A percentile compares a stretch with the other conserved stretches of the same genome.
Evolutionary conservation across 495 filamentous ascomycete species (phyloP).

Genomic region (Lepraria neglecta): DNA sequence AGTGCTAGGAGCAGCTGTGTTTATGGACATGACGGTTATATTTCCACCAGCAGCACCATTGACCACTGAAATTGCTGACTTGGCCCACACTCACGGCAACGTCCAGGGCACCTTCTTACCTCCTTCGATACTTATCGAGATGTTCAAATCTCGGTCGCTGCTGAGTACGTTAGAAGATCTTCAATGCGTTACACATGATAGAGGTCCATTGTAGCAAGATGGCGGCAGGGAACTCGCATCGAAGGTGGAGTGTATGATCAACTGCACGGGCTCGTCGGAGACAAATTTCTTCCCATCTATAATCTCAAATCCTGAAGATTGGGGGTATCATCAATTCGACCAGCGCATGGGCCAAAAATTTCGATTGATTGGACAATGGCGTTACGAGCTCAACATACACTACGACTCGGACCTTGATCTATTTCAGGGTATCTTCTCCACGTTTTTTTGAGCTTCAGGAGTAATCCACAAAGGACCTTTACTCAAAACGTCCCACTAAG

Average conservation of each 20-base stretch:
- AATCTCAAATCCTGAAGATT: slow-evolving; percentile 35
- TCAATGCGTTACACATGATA: too few species aligned
- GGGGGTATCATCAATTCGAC: slow-evolving; percentile 48
- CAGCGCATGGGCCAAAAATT: slow-evolving; percentile 37
- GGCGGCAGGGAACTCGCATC: slow-evolving; percentile 2
- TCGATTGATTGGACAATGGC: slow-evolving; percentile 38
- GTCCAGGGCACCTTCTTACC: too few species aligned
- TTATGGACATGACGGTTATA: too few species aligned
- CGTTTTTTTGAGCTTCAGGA: slow-evolving; percentile 38
- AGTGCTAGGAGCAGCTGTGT: too few species aligned
- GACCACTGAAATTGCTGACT: too few species aligned
- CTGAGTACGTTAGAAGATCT: too few species aligned
- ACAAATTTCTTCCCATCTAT: slow-evolving; percentile 23
- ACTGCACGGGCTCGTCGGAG: slow-evolving; percentile 33
- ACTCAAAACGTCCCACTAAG: slow-evolving; percentile 43
- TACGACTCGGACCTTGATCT: slow-evolving; percentile 30
- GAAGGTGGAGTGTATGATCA: slow-evolving; percentile 26
- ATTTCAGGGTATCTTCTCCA: slow-evolving; percentile 30
- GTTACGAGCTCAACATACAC: slow-evolving; percentile 47
- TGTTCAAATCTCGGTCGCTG: too few species aligned
- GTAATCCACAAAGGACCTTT: slow-evolving; percentile 53
- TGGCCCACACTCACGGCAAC: too few species aligned
- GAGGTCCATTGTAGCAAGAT: slow-evolving; percentile 4
- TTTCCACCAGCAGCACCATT: too few species aligned
- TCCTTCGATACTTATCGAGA: too few species aligned